Evolutionary conservation across 2,329 filamentous ascomycete species (phyloP), one percentile per base, ranked within the genome.

Genomic region (Ascochyta clinopodiicola): DNA sequence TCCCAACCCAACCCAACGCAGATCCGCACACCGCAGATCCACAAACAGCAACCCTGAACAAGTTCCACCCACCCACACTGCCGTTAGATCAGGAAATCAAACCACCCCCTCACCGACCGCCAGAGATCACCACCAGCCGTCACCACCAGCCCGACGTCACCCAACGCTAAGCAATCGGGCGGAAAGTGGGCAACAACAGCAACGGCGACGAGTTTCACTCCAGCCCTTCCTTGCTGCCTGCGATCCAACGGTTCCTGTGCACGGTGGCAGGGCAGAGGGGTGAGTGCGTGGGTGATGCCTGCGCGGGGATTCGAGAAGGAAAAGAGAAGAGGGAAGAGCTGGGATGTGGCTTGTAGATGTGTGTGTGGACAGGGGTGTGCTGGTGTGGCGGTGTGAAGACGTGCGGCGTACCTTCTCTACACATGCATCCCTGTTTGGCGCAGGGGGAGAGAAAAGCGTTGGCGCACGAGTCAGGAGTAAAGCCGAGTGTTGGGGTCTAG

Each of bases 301-400:
- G 22, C 22, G 22, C 22, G 22, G 6, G 22, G 22, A 17, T 24
- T 24, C 22, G 22, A 24, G 22, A 24, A 4, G 4, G 6, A 24
- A 17, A 17, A 17, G 17, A 17, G 17, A 17, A 17, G 17, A 17
- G 17, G 17, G 17, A 17, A 17, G 17, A 17, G 17, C 17, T 17
- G 17, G 22, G 22, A 6, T 4, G 22, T 24, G 22, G 22, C 22
- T 24, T 24, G 27, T 9, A 2, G 6, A 9, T 2, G 9, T 12
- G 10, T 29, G 27, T 9, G 15, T 13, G 2, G 19, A 29, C 27
- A 39, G 39, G 44, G 44, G 34, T 25, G 21, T 34, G 51, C 38
- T 43, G 4, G 32, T 39, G 38, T 32, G 32, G 51, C 44, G 51
- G 38, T 53, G 51, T 43, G 51, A 38, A 21, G 9, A 32, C 44